Evolutionary conservation across 768 basidiomycete genomes (phyloP).

Genomic region (Cyclocybe cylindracea): DNA sequence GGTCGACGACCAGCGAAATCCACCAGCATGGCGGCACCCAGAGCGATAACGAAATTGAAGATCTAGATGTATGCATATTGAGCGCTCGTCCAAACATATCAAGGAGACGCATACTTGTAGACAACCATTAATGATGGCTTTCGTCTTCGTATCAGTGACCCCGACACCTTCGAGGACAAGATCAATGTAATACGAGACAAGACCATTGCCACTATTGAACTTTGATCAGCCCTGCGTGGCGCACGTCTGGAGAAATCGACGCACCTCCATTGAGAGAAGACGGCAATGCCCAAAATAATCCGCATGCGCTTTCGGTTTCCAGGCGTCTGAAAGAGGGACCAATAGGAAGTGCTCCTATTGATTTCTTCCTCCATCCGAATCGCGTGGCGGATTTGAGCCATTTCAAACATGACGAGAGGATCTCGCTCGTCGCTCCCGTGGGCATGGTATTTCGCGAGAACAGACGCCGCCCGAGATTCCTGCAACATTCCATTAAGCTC

Average conservation of each 20-base stretch:
- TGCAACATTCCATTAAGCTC: conserved; percentile 14
- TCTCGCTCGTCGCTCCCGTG: conserved; percentile 58
- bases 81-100: background rate
- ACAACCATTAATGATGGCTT: conserved; percentile 24
- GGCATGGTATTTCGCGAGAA: conserved; percentile 76
- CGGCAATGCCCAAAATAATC: conserved; percentile 63
- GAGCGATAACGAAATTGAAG: conserved; percentile 64
- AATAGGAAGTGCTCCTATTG: conserved; percentile 47
- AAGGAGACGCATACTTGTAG: conserved; percentile 16
- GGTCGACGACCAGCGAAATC: conserved; percentile 69
- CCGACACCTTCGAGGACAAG: conserved; percentile 67
- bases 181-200: conserved; percentile 76
- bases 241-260: conserved; percentile 1
- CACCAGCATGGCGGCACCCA: conserved; percentile 61
- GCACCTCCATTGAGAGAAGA: conserved; percentile 78
- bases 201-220: conserved; percentile 56
- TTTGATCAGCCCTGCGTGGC: conserved; percentile 1
- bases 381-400: conserved; percentile 72
- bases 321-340: conserved; percentile 55
- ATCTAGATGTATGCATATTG: conserved; percentile 30
- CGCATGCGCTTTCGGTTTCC: conserved; percentile 72
- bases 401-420: conserved; percentile 55
- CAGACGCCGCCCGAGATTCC: conserved; percentile 58
- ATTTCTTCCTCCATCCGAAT: conserved; percentile 62
- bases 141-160: conserved; percentile 50